Evolutionary conservation across 164 flowering plant genomes (phyloP), one percentile per base, ranked within the genome.

Genomic region (Taxillus chinensis): DNA sequence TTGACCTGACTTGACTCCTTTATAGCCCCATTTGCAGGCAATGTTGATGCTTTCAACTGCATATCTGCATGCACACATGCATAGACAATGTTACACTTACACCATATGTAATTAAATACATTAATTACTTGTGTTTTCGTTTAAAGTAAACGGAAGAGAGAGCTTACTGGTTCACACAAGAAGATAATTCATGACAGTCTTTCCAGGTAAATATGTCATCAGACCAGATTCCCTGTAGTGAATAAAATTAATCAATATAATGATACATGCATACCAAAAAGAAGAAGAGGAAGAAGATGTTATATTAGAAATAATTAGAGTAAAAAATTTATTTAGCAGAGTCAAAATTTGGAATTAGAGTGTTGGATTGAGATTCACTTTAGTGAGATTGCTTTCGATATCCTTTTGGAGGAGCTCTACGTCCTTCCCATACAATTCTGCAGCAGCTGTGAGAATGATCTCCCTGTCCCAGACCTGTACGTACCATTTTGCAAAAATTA

Each of bases 391-490:
- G 1, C 64, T 68, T 49, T 77, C 71, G 12, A 90, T 82, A 72
- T 79, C 89, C 74, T 87, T 62, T 61, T 65, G 85, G 50, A 89
- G 85, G 68, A 75, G 83, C 37, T 78, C 78, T 69, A 84, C 65
- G 71, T 93, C 86, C 51, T 89, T 86, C 1, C 70, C 83, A 62
- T 87, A 89, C 60, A 77, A 79, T 48, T 89, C 93, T 64, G 62
- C 61, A 38, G 79, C 75, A 8, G 97, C 92, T 58, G 86, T 79
- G 2, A 79, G 87, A 58, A 91, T 75, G 10, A 95, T 87, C 77
- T 91, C 97, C 67, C 96, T 86, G 67, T 95, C 99, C 99, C 97
- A 93, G 3, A 93, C 98, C 98, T 93, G 57, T n/a, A 46, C n/a
- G 57, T n/a, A 0, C 27, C 55, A 66, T 49, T 10, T 11, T 5